Percentiles rank a stretch among this genome's conserved stretches.
Conservation (phyloP, 331 rosid species). For the Acacia concinna region DNA sequence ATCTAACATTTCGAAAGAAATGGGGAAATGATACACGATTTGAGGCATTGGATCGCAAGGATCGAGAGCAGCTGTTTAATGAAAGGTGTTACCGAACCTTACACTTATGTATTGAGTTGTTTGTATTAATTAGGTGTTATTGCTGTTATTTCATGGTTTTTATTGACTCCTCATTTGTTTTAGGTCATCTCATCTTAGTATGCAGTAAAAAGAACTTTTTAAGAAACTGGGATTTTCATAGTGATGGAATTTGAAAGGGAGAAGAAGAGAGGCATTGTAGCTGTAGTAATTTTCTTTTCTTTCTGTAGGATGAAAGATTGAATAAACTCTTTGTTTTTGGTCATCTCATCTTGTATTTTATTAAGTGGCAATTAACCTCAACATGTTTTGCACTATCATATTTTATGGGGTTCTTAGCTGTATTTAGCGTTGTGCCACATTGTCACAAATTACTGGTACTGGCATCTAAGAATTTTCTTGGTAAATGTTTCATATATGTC, state of each 20-base stretch:
- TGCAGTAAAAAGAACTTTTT: background rate
- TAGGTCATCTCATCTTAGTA: background rate
- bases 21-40: conserved; percentile 92
- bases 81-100: conserved; percentile 68
- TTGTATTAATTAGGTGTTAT: background rate
- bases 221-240: background rate
- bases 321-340: background rate
- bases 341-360: background rate
- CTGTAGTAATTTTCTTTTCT: background rate
- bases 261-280: background rate
- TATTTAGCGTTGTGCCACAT: background rate
- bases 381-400: background rate
- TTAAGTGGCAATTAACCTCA: background rate
- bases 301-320: background rate
- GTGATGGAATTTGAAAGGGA: background rate
- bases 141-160: background rate
- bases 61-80: conserved; percentile 78
- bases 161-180: background rate
- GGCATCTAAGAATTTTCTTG: conserved; percentile 38
- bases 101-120: conserved; percentile 10
- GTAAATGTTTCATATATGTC: conserved; percentile 45
- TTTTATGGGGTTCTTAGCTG: background rate
- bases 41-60: conserved; percentile 94
- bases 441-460: background rate
- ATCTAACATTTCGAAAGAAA: conserved; percentile 76